Base-by-base conservation (phyloP, 1,284 basidiomycete species). In the Rhodotorula sp. region DNA sequence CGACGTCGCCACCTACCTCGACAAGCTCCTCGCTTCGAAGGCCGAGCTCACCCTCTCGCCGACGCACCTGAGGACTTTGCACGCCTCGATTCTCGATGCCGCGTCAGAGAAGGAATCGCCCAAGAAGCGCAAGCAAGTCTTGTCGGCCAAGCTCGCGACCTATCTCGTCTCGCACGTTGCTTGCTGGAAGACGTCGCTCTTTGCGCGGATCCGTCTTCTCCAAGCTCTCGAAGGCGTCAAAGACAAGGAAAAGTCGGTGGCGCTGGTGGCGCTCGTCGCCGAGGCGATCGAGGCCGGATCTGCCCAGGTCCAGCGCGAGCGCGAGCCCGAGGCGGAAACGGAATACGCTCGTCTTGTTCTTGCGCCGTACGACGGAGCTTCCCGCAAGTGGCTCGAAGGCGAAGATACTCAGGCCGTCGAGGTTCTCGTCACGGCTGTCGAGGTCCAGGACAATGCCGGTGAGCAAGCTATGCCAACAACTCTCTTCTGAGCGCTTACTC, bases 81-180 rank as follows among this genome's bases (percentile, higher is more conserved):
- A 95, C 78, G 83, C 84, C 55, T 84, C 87, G 70, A 83, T 87
- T 73, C 83, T 92, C 71, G 79, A 80, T 31, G 80, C 78, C 57
- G 14, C 55, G 5, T 79, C 77, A 54, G 85, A 84, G 19, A 55
- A 43, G n/a, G 62, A 56, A 75, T 77, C 79, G 65, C 84, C 64
- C 2, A 62, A 84, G 72, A 90, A 87, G 81, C 90, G 89, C 78
- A 85, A 87, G 61, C 78, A 83, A 10, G 85, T 58, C 43, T 68
- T 54, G 67, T 92, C 90, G 67, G 89, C 90, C 81, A 92, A 89
- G 77, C 83, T 94, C 60, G 79, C 93, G 50, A 92, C 89, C 79
- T 95, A 86, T 81, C 80, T 97, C 2, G 81, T 92, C 21, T 95
- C 94, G 3, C 95, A 98, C 80, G 84, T 90, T 62, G 84, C 87